Percentiles rank a stretch among this genome's conserved stretches.
phyloP scores from a whole-genome alignment of 805 yeast species.

The Candida succiphila region DNA sequence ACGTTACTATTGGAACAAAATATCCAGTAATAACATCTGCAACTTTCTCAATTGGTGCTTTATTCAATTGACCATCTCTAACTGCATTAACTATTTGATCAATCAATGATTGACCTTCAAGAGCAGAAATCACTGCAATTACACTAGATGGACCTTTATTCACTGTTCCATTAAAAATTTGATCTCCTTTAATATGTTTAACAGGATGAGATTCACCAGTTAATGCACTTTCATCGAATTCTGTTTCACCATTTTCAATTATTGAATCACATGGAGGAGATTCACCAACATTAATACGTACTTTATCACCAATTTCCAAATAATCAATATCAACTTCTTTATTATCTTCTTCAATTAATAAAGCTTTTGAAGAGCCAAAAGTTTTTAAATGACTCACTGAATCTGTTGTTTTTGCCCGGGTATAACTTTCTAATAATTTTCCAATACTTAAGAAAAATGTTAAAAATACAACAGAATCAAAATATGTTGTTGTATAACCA shows the following conservation, averaged over 20 bases:
- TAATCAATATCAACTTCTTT: conserved; percentile 27
- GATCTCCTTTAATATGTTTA: conserved; percentile 48
- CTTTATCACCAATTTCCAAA: conserved; percentile 42
- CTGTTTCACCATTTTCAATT: conserved; percentile 33
- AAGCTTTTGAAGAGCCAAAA: conserved; percentile 41
- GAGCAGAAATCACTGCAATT: conserved; percentile 43
- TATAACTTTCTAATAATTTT: conserved; percentile 52
- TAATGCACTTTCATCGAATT: conserved; percentile 52
- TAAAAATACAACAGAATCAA: conserved; percentile 71
- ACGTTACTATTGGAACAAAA: conserved; percentile 62
- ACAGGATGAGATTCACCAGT: conserved; percentile 59
- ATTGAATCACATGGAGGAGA: conserved; percentile 54
- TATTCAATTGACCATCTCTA: conserved; percentile 60
- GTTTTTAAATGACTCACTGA: conserved; percentile 46
- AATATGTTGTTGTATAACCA: conserved; percentile 55
- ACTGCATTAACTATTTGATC: conserved; percentile 65
- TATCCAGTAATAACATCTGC: conserved; percentile 63
- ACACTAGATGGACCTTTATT: conserved; percentile 49
- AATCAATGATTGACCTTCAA: conserved; percentile 55
- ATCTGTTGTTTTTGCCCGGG: conserved; percentile 58
- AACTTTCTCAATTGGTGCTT: conserved; percentile 64
- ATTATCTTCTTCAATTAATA: conserved; percentile 21
- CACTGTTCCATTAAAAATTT: conserved; percentile 63
- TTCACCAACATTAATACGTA: conserved; percentile 42
- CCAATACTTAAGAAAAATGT: conserved; percentile 67